Base-by-base conservation (phyloP, 2,329 filamentous ascomycete species). In the Byssochlamys sp. region DNA sequence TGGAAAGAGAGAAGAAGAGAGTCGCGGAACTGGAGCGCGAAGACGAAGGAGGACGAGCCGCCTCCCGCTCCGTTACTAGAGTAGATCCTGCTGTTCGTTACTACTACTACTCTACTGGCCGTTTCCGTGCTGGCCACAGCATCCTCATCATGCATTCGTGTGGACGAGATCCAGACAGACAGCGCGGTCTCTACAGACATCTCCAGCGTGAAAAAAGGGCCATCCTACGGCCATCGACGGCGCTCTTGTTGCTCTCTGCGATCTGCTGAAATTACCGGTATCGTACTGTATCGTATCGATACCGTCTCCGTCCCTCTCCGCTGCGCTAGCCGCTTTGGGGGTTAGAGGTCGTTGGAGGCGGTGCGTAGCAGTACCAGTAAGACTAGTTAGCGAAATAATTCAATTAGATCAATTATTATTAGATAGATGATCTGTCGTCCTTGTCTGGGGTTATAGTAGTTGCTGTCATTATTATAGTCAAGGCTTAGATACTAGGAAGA, bases 301-400 rank as follows among this genome's bases (percentile, higher is more conserved):
- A 66, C 63, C 55, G 53, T 39, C 6, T 35, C 31, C 31, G 53
- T n/a, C 56, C 51, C n/a, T 52, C 54, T 52, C 56, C 55, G 52
- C 53, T 5, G 49, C 49, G 25, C 49, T 51, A 51, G 25, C 55
- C 5, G 7, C 19, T 55, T 1, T 2, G 11, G 19, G 7, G n/a
- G 4, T 6, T 7, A n/a, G 14, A 19, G 25, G 24, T 3, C 0
- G 24, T 2, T 4, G 4, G 35, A 39, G 35, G 35, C 35, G 5
- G 35, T n/a, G 29, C 29, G 6, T 31, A 10, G 11, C 29, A 10
- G 29, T 31, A 29, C 28, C 28, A 29, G 19, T 19, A 19, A 19
- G 19, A 19, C 19, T 19, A 19, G 19, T 19, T 19, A 19, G 19
- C 19, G 19, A 19, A 19, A 19, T 19, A 19, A 19, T 19, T 19